Base-by-base conservation (phyloP, 495 filamentous ascomycete species). In the Tuber magnatum region DNA sequence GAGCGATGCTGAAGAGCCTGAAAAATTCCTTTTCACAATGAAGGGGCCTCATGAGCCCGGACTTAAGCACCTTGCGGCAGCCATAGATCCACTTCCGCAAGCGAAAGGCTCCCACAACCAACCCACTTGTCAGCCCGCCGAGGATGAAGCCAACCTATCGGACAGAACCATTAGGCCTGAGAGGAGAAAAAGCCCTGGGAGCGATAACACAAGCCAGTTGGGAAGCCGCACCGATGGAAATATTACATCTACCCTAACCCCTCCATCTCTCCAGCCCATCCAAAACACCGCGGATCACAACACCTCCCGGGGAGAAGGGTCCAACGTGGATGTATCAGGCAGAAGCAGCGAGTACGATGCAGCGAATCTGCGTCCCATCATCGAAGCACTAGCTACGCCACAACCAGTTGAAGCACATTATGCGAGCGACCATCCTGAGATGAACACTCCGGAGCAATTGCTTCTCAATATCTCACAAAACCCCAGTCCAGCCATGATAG, bases 401-500 rank as follows among this genome's bases (percentile, higher is more conserved):
- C 28, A 65, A 20, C 28, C 12, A 18, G 28, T 65, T 65, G 12
- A 18, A 20, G 56, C 56, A 65, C 56, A 65, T 65, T 35, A 18
- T 20, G 28, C 56, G 14, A 35, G 14, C 28, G 28, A 65, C 56
- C 56, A 65, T 32, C 56, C 56, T 35, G 56, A 65, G 56, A 35
- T 65, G 56, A 65, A 35, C 14, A 65, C 56, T 18, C 56, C 56
- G 12, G 56, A 65, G 28, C 56, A 65, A 65, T 65, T 65, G 56
- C 56, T 65, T 32, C 56, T 65, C 56, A 65, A 65, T 65, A 32
- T 65, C 28, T 65, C 56, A 65, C 56, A 65, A 65, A 65, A 65
- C 14, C 56, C 56, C 35, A 65, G 28, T 6, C 56, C 56, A 32
- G 12, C 56, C 14, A 35, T 20, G 28, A 20, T 20, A 35, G 14